phyloP scores from a whole-genome alignment of 345 rosid genomes.

The Rhodamnia rubescens region DNA sequence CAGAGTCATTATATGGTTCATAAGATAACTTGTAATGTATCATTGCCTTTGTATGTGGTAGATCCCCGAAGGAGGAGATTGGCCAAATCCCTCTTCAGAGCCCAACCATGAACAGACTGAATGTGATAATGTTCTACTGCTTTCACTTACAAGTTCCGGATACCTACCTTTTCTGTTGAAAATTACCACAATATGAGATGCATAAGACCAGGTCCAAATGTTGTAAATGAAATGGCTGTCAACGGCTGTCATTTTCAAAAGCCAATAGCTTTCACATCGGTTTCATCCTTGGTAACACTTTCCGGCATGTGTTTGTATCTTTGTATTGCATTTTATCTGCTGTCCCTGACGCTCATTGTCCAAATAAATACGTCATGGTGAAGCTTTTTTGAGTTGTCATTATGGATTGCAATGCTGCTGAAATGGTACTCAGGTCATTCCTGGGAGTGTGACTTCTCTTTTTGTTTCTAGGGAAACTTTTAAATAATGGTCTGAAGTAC shows the following conservation, averaged over 20 bases:
- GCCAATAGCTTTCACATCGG: neutral
- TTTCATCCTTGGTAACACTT: neutral
- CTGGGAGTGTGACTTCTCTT: neutral
- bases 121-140: neutral
- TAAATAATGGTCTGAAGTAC: no score
- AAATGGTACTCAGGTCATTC: neutral
- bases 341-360: neutral
- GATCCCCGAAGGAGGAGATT: neutral
- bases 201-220: neutral
- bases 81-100: neutral
- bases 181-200: neutral
- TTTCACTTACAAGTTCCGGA: neutral
- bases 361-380: neutral
- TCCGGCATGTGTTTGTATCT: neutral
- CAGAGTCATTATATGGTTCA: neutral
- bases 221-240: neutral
- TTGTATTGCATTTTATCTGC: neutral
- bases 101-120: neutral
- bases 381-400: neutral
- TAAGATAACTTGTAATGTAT: neutral
- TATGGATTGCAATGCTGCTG: neutral
- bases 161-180: neutral
- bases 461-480: neutral
- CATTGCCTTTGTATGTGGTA: neutral
- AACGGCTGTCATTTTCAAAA: neutral